Percentiles rank a stretch among this genome's conserved stretches.
These are phyloP conservation scores for Raphanus hybrid DNA, from an alignment of 441 rosid species.

Conservation along the genomic window DNA sequence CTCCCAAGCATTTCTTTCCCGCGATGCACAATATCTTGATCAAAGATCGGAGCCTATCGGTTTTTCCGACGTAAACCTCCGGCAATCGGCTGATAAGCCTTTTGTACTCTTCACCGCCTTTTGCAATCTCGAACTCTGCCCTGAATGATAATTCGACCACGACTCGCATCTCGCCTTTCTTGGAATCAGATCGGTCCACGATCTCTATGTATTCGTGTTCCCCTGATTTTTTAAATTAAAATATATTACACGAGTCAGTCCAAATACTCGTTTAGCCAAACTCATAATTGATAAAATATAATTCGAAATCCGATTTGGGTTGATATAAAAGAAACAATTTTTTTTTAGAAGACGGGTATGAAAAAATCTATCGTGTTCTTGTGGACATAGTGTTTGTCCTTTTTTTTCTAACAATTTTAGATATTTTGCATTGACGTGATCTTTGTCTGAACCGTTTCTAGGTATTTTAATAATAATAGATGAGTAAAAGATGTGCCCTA, in stretches of 20 bases:
- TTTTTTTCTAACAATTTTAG: neutral
- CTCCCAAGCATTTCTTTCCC: slow-evolving; percentile 74
- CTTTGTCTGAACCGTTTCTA: neutral
- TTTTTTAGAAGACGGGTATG: neutral
- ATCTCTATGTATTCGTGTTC: slow-evolving; percentile 76
- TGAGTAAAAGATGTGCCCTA: neutral
- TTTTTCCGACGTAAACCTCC: slow-evolving; percentile 72
- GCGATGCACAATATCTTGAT: slow-evolving; percentile 75
- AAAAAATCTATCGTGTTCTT: slow-evolving; percentile 8
- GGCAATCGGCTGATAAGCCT: slow-evolving; percentile 53
- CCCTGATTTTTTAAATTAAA: slow-evolving; percentile 46
- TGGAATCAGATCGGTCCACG: slow-evolving; percentile 55
- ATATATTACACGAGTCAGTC: neutral
- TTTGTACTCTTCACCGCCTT: slow-evolving; percentile 67
- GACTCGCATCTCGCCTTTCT: slow-evolving; percentile 58
- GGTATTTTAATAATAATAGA: neutral
- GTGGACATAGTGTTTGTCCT: slow-evolving; percentile 11
- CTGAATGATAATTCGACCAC: slow-evolving; percentile 74
- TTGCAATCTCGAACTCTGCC: slow-evolving; percentile 83
- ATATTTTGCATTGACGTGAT: slow-evolving; percentile 11
- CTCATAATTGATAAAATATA: neutral
- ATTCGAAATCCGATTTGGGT: neutral
- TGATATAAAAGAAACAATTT: neutral
- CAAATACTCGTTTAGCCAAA: slow-evolving; percentile 9
- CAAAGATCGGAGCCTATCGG: slow-evolving; percentile 66